phyloP scores from a whole-genome alignment of 2,329 filamentous ascomycete genomes.

The Orbilia brochopaga region DNA sequence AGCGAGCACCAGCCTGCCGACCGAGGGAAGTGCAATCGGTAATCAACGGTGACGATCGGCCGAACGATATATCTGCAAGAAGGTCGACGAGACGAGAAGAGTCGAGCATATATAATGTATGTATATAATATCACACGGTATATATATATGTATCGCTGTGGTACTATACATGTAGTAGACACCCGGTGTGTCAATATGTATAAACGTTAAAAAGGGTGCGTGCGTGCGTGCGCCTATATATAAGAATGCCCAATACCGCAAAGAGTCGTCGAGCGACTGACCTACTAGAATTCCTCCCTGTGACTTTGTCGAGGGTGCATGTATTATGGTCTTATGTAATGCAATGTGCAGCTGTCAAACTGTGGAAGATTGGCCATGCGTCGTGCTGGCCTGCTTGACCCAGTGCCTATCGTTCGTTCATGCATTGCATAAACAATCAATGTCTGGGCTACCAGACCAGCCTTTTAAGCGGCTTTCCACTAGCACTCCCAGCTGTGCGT shows the following conservation, averaged over 20 bases:
- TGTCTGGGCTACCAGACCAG: slow-evolving; percentile 2
- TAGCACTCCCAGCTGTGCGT: background rate
- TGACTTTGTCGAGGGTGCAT: no score
- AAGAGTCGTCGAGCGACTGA: no score
- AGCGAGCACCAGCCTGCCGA: slow-evolving; percentile 38
- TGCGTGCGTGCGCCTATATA: no score
- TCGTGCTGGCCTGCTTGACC: no score
- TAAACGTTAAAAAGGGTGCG: no score
- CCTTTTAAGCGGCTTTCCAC: slow-evolving; percentile 27
- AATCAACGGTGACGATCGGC: slow-evolving; percentile 25
- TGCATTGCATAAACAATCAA: slow-evolving; percentile 6
- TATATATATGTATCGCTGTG: no score
- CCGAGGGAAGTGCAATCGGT: slow-evolving; percentile 49
- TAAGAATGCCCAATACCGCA: no score
- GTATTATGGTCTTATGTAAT: background rate
- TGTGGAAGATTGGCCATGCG: slow-evolving; percentile 5
- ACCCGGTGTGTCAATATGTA: no score
- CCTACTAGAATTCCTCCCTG: no score
- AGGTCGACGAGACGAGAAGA: slow-evolving; percentile 5
- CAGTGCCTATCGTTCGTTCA: slow-evolving; percentile 1
- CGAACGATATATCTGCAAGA: slow-evolving; percentile 7
- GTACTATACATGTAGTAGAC: no score
- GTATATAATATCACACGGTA: no score
- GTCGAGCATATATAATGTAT: no score
- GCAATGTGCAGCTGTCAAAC: slow-evolving; percentile 43